Evolutionary conservation across 2,329 filamentous ascomycete genomes (phyloP).

Genomic region (Lachnellula occidentalis): DNA sequence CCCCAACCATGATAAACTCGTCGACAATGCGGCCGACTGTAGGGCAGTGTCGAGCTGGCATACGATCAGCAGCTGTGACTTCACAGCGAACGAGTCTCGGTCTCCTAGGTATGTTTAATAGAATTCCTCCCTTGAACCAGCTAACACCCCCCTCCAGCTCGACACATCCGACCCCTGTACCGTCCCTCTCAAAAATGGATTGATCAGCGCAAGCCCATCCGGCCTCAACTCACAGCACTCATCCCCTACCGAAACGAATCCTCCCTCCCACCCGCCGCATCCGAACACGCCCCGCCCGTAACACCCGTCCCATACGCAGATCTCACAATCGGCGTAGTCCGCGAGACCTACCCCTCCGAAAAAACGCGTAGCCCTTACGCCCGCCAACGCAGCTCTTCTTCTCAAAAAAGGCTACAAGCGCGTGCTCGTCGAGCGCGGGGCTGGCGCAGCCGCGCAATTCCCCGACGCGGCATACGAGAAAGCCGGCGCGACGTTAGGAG

Average conservation of each 20-base stretch:
- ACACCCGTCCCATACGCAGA: constrained; percentile 55
- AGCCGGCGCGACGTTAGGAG: constrained; percentile 73
- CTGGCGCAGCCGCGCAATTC: constrained; percentile 73
- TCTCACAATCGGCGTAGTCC: constrained; percentile 72
- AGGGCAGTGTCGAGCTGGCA: constrained; percentile 23
- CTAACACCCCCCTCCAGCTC: constrained; percentile 11
- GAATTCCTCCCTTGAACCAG: neutral
- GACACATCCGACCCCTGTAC: constrained; percentile 18
- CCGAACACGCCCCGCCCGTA: constrained; percentile 14
- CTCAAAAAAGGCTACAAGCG: constrained; percentile 80
- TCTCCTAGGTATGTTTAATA: constrained; percentile 13
- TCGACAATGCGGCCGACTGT: constrained; percentile 22
- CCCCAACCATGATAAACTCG: constrained; percentile 24
- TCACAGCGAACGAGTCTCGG: constrained; percentile 10
- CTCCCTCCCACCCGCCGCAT: constrained; percentile 5
- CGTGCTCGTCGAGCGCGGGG: constrained; percentile 73
- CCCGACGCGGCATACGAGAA: constrained; percentile 70
- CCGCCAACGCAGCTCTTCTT: constrained; percentile 73
- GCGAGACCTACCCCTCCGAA: constrained; percentile 73
- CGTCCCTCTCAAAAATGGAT: constrained; percentile 18
- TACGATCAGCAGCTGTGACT: constrained; percentile 6
- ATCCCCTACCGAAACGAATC: constrained; percentile 15
- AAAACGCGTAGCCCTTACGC: constrained; percentile 77
- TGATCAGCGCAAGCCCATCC: constrained; percentile 14
- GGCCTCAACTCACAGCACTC: constrained; percentile 14